Evolutionary conservation across 805 yeast genomes (phyloP), one percentile per base, ranked within the genome.

Genomic region (Yueomyces sp.): DNA sequence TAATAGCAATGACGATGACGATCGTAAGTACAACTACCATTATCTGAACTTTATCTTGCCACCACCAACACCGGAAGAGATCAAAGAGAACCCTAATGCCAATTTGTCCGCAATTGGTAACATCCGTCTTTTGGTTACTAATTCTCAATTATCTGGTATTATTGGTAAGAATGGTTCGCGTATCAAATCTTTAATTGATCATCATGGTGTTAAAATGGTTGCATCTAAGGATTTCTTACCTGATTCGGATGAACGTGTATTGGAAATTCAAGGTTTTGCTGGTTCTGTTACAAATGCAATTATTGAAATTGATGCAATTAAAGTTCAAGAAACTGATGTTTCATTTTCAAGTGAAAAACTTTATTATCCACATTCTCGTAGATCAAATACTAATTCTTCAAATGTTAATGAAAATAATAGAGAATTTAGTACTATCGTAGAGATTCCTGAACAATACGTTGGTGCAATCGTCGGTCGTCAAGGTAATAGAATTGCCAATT

Each of bases 391-490:
- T 2, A 4, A 33, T 33, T 36, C 47, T 11, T 36, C 45, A 26
- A 57, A 65, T 42, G 49, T 50, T 34, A 52, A 36, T 36, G 39
- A 31, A 40, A 42, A 26, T 28, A 40, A 42, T 34, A 42, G 46
- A 27, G 53, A 52, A 36, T 46, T 49, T 39, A 51, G 47, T 38
- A 43, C 49, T 3, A 45, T 47, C 11, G 51, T 56, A 6, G 43
- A 50, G 30, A 81, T 85, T 57, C 85, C 94, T 36, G 79, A 81
- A 51, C 85, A 79, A 47, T 78, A 79, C 66, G 95, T 87, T 39
- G 96, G 96, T 38, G 90, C 94, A 42, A 69, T 87, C 44, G 85
- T 87, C 53, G 96, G 96, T 47, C 81, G 81, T 52, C 78, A 80
- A 50, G 95, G 95, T 37, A 67, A 84, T 30, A 75, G 94, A 64